Evolutionary conservation across 192 early-diverging fungal species (phyloP).

Genomic region (Umbelopsis vinacea): DNA sequence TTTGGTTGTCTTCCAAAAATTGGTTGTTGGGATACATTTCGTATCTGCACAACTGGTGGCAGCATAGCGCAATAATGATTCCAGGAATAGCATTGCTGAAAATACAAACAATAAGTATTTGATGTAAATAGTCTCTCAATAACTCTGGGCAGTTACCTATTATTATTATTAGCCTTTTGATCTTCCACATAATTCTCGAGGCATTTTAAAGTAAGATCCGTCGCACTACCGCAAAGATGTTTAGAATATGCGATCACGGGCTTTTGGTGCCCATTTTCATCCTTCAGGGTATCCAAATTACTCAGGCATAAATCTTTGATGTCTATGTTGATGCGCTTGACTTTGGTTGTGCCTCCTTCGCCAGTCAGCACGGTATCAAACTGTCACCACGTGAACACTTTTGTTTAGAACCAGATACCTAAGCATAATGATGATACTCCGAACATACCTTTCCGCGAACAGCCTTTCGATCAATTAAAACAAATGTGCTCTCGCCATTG

Average conservation of each 20-base stretch:
- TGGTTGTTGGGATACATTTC: constrained; percentile 70
- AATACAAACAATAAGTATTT: background rate
- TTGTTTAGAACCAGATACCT: background rate
- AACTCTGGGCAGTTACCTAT: background rate
- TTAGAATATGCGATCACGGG: constrained; percentile 82
- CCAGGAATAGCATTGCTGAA: constrained; percentile 59
- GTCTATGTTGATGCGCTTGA: constrained; percentile 73
- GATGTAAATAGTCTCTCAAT: background rate
- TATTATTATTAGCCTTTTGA: constrained; percentile 36
- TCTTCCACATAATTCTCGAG: constrained; percentile 56
- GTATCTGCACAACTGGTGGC: constrained; percentile 82
- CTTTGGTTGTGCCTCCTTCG: constrained; percentile 42
- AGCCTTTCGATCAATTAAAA: constrained; percentile 80
- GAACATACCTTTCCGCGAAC: constrained; percentile 71
- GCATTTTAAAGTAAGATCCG: constrained; percentile 84
- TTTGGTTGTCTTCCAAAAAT: constrained; percentile 59
- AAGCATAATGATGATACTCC: background rate
- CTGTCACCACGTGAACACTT: constrained; percentile 15
- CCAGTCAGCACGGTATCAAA: constrained; percentile 52
- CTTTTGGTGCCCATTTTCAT: constrained; percentile 33
- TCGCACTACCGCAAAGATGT: constrained; percentile 90
- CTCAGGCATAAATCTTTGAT: constrained; percentile 86
- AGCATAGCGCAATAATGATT: constrained; percentile 87
- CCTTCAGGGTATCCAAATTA: constrained; percentile 48
- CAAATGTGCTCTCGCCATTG: constrained; percentile 47